A percentile compares a stretch with the other conserved stretches of the same genome.
Conservation (phyloP, 2,329 filamentous ascomycete genomes). For the Leptographium lundbergii region DNA sequence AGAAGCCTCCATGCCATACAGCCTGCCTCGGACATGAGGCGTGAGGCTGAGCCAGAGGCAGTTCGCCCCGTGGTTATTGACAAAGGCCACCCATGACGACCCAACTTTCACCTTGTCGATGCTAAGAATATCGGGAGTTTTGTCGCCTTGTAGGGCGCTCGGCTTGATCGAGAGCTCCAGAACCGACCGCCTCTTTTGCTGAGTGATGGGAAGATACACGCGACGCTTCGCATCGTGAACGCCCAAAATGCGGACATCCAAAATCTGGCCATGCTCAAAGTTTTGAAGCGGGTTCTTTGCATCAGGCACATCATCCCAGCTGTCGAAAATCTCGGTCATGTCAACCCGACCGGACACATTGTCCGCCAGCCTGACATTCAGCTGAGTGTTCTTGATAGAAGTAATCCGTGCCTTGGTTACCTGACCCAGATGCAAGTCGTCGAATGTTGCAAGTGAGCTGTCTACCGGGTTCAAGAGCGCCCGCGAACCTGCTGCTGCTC, state of each 20-base stretch:
- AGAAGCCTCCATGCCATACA: conserved; percentile 72
- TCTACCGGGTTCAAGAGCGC: conserved; percentile 41
- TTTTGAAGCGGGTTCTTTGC: conserved; percentile 66
- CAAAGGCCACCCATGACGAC: conserved; percentile 64
- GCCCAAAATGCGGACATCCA: conserved; percentile 69
- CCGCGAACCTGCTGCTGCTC: neutral
- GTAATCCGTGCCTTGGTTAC: conserved; percentile 64
- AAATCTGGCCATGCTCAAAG: conserved; percentile 57
- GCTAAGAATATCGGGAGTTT: conserved; percentile 38
- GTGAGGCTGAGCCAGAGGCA: conserved; percentile 86
- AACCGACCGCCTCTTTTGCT: conserved; percentile 68
- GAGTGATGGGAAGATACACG: conserved; percentile 81
- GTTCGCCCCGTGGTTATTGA: conserved; percentile 76
- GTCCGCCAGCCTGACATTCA: conserved; percentile 81
- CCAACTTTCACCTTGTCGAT: conserved; percentile 62
- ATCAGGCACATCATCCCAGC: conserved; percentile 75
- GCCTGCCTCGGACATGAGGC: conserved; percentile 73
- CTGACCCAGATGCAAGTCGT: conserved; percentile 62
- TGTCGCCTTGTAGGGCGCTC: conserved; percentile 41
- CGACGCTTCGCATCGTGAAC: conserved; percentile 85
- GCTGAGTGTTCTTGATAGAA: conserved; percentile 81
- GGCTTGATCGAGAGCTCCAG: conserved; percentile 79
- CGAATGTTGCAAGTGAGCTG: conserved; percentile 45
- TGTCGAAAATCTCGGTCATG: conserved; percentile 79
- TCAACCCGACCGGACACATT: conserved; percentile 89